These are phyloP conservation scores for Drechslerella coelobrocha DNA, from an alignment of 2,329 filamentous ascomycete species.

Conservation along the genomic window DNA sequence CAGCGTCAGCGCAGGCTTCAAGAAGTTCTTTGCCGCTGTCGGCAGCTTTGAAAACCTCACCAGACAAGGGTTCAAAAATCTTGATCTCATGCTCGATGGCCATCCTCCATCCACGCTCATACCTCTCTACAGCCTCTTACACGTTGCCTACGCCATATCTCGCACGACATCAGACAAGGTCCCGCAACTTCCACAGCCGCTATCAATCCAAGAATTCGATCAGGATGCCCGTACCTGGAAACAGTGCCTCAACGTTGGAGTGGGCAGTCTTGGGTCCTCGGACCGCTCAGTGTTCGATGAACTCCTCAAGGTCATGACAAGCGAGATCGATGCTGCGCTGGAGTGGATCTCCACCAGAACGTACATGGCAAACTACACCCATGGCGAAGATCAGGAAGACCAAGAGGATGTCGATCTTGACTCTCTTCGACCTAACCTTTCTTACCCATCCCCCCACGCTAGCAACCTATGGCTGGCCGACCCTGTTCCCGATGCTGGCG, in stretches of 20 bases:
- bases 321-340: conserved; percentile 39
- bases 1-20: conserved; percentile 31
- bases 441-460: background rate
- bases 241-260: conserved; percentile 24
- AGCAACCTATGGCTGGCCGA: background rate
- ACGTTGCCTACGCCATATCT: conserved; percentile 45
- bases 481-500: background rate
- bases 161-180: conserved; percentile 34
- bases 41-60: conserved; percentile 41
- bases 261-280: conserved; percentile 32
- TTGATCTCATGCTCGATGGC: conserved; percentile 37
- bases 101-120: conserved; percentile 35
- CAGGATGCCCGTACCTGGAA: conserved; percentile 33
- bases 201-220: conserved; percentile 16
- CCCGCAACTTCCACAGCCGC: conserved; percentile 25
- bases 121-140: conserved; percentile 37
- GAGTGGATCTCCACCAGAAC: conserved; percentile 44
- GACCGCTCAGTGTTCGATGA: conserved; percentile 39
- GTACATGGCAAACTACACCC: conserved; percentile 31
- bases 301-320: conserved; percentile 38
- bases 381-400: conserved; percentile 34
- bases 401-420: conserved; percentile 14
- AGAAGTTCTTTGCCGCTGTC: conserved; percentile 36
- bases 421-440: conserved; percentile 6
- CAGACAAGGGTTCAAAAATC: conserved; percentile 37